phyloP scores from a whole-genome alignment of 1,284 basidiomycete species.

The Volvariella surrecta region DNA sequence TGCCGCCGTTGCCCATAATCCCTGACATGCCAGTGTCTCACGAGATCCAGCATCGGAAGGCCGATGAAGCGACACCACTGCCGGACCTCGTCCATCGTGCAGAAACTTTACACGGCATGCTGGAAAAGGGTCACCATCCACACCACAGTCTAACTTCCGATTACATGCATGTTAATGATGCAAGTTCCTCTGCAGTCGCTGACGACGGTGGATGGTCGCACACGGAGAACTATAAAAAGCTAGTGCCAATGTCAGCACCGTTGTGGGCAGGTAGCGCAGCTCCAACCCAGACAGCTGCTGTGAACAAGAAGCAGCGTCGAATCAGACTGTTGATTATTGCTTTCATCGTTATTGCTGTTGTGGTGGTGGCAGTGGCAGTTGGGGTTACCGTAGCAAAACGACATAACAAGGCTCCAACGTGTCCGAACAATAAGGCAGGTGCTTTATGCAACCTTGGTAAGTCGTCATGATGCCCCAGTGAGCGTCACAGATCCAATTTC shows the following conservation, averaged over 20 bases:
- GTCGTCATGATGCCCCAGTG: slow-evolving; percentile 11
- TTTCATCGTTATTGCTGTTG: slow-evolving; percentile 24
- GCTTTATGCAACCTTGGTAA: slow-evolving; percentile 45
- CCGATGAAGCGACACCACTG: slow-evolving; percentile 38
- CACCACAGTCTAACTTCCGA: slow-evolving; percentile 30
- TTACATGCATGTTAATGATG: slow-evolving; percentile 19
- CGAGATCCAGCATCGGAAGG: slow-evolving; percentile 30
- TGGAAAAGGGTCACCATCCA: slow-evolving; percentile 45
- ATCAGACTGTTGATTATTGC: slow-evolving; percentile 20
- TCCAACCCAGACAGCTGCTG: slow-evolving; percentile 2
- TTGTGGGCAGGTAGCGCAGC: not conserved
- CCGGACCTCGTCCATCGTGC: slow-evolving; percentile 47
- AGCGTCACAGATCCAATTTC: slow-evolving; percentile 1
- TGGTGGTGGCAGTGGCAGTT: slow-evolving; percentile 27
- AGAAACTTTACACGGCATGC: slow-evolving; percentile 33
- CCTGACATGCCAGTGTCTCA: slow-evolving; percentile 32
- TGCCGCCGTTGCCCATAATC: slow-evolving; percentile 46
- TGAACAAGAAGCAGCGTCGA: slow-evolving; percentile 19
- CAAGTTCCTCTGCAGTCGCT: slow-evolving; percentile 6
- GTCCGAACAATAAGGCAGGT: slow-evolving; percentile 36
- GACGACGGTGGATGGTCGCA: not conserved
- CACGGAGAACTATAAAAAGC: not conserved
- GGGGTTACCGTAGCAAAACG: slow-evolving; percentile 25
- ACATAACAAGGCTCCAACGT: slow-evolving; percentile 17
- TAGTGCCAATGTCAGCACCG: too few species aligned